Base-by-base conservation (phyloP, 495 filamentous ascomycete species). In the Parathielavia hyrcaniae region DNA sequence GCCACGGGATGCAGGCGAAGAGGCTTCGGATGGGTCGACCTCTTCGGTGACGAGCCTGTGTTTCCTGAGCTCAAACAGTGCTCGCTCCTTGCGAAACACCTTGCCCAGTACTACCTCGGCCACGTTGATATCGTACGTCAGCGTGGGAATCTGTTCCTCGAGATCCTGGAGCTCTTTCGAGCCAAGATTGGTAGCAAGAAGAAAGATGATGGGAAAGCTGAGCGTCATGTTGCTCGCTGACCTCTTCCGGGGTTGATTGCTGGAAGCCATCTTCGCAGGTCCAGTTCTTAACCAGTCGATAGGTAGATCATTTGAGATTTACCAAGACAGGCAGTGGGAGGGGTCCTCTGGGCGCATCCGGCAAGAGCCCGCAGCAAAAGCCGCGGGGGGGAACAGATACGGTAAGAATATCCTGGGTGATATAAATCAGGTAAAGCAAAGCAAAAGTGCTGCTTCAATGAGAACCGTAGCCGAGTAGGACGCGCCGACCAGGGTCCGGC, bases 21-120 rank as follows among this genome's bases (percentile, higher is more conserved):
- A 32, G 6, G 26, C 26, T 5, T 58, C 49, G 0, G 55, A 20
- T 1, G 57, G 57, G 2, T 75, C 55, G 16, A 85, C 76, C 63
- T 90, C 84, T 73, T 86, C 78, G 67, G 86, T 60, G 83, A 44
- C 20, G 76, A 86, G 45, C 77, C 66, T 73, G 22, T 61, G 79
- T 38, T 81, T 80, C 44, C 89, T 79, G 39, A 97, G 74, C 72
- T 97, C 92, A 56, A 93, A 81, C 12, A 79, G 77, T 1, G 87
- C 90, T 11, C 92, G 82, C 62, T 82, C 80, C 54, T 83, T 82
- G 48, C 82, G 84, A 0, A 71, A 73, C 30, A 95, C 77, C 53
- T 83, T 87, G 0, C 85, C 89, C 20, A 98, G 72, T 5, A 97
- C 68, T 2, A 97, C 57, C 11, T 77, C 76, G 8, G 91, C 90